Evolutionary conservation across 164 flowering plant species (phyloP).

Genomic region (Umbilicus rupestris): DNA sequence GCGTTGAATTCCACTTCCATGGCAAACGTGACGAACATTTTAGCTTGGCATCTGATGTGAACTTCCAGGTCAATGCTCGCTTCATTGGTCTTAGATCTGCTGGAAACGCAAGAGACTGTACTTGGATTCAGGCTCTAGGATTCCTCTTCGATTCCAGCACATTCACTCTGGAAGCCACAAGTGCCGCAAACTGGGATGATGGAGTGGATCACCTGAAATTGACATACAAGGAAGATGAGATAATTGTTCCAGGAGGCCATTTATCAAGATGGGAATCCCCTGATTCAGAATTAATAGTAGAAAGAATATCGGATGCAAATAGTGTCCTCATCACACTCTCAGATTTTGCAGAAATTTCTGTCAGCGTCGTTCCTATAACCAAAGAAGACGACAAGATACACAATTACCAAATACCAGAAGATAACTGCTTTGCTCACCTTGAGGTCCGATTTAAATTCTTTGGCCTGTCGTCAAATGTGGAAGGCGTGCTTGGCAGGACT

Average conservation of each 20-base stretch:
- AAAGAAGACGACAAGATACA: conserved; percentile 34
- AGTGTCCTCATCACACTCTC: conserved; percentile 25
- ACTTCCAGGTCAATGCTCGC: conserved; percentile 41
- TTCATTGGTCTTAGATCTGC: conserved; percentile 58
- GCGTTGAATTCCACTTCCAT: conserved; percentile 71
- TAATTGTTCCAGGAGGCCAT: conserved; percentile 22
- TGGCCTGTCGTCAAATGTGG: conserved; percentile 46
- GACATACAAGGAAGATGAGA: conserved; percentile 34
- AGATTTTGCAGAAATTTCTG: conserved; percentile 29
- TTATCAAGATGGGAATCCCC: conserved; percentile 38
- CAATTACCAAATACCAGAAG: conserved; percentile 52
- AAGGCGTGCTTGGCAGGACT: conserved; percentile 71
- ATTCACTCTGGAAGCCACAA: conserved; percentile 44
- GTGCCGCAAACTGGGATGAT: conserved; percentile 36
- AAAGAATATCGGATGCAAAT: conserved; percentile 30
- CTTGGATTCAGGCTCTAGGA: conserved; percentile 77
- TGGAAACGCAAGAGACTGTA: conserved; percentile 55
- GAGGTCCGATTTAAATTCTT: conserved; percentile 64
- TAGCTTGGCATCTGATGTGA: conserved; percentile 44
- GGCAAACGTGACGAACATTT: conserved; percentile 55
- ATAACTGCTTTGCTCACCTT: conserved; percentile 73
- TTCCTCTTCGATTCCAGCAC: conserved; percentile 40
- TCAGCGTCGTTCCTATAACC: conserved; percentile 37
- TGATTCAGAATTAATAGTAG: conserved; percentile 19
- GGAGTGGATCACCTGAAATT: conserved; percentile 47